Evolutionary conservation across 2,329 filamentous ascomycete genomes (phyloP), one percentile per base, ranked within the genome.

Genomic region (Alternaria angustiovoidea): DNA sequence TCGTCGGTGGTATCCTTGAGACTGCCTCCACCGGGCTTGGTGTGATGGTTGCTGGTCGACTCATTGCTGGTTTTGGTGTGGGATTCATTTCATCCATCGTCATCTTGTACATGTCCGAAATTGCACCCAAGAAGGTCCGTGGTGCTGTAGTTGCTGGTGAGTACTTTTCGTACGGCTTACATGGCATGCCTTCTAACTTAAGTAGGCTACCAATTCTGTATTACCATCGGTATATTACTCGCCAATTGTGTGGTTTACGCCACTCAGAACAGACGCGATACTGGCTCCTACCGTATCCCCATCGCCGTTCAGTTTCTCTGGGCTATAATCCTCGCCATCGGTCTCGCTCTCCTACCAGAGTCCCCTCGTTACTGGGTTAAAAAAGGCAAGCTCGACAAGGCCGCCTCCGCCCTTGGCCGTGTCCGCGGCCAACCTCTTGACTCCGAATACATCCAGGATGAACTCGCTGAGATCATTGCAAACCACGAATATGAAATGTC

Each of bases 291-390:
- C 68, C 90, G 93, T 69, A 93, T 96, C 64, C 91, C 92, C 53
- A 93, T 96, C 68, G 88, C 81, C 52, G 83, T 96, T 54, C 93
- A 96, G 81, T 91, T 95, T 80, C 80, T 88, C 58, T 96, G 92
- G 91, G 92, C 91, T 54, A 49, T 94, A 49, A 91, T 96, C 67
- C 88, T 96, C 26, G 91, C 80, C 41, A 74, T 73, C 46, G 93
- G 93, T 76, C 87, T 96, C 46, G 77, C 92, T 65, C 79, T 92
- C 72, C 89, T 96, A 12, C 93, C 93, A 63, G 93, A 96, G 78
- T 95, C 92, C 0, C 93, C 93, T 53, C 90, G 93, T 77, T 96
- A 89, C 85, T 94, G 87, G 75, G 91, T 96, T 81, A 93, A 92
- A 85, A 91, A 89, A 80, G 91, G 74, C 55, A 83, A 89, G 70